phyloP scores from a whole-genome alignment of 768 basidiomycete species.

The Calvatia gigantea region DNA sequence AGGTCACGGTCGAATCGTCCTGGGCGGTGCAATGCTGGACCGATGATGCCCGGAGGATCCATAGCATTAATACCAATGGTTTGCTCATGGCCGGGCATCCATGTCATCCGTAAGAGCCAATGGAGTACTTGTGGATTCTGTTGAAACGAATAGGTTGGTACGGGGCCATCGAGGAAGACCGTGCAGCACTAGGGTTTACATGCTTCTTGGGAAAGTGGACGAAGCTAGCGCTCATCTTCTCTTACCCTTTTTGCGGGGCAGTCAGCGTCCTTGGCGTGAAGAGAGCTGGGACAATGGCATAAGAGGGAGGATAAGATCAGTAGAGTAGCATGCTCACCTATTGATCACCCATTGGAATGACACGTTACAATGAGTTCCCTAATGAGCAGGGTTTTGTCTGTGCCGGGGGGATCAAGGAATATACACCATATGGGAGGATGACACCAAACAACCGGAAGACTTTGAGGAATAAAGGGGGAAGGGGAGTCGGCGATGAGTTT shows the following conservation, averaged over 20 bases:
- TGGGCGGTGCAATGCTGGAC: conserved; percentile 92
- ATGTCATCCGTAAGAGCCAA: conserved; percentile 99
- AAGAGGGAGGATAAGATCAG: background rate
- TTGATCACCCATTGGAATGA: conserved; percentile 79
- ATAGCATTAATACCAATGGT: conserved; percentile 98
- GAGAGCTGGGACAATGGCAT: conserved; percentile 58
- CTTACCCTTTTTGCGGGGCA: conserved; percentile 99
- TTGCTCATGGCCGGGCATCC: conserved; percentile 96
- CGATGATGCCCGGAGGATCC: conserved; percentile 94
- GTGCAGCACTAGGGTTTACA: conserved; percentile 89
- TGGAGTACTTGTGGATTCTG: conserved; percentile 95
- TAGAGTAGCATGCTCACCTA: conserved; percentile 59
- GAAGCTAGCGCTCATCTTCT: conserved; percentile 93
- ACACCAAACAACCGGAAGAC: conserved; percentile 92
- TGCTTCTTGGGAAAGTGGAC: conserved; percentile 95
- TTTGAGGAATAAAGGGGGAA: conserved; percentile 94
- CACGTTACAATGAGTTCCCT: conserved; percentile 93
- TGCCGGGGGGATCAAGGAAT: conserved; percentile 99
- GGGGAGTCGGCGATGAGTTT: conserved; percentile 96
- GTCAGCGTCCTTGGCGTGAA: conserved; percentile 99
- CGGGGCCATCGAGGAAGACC: conserved; percentile 98
- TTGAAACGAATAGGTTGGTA: conserved; percentile 98
- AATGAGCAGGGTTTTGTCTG: conserved; percentile 93
- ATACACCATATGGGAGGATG: conserved; percentile 92
- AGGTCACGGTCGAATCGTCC: conserved; percentile 98